Conservation (phyloP, 257 asterid genomes). For the Osmanthus fragrans region DNA sequence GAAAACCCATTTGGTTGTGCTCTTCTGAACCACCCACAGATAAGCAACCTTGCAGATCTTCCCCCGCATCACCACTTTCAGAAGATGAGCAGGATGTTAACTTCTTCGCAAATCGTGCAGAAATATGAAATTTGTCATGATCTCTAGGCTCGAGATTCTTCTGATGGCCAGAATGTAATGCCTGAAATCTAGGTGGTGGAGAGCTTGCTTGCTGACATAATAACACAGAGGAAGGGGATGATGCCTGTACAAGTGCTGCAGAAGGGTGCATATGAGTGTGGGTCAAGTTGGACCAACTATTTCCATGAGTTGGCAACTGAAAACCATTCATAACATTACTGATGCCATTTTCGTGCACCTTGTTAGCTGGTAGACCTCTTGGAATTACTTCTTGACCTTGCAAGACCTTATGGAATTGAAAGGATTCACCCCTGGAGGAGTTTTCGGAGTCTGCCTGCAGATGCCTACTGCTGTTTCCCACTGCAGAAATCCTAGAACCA, state of each 20-base stretch:
- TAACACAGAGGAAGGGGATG: slow-evolving; percentile 58
- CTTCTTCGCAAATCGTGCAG: slow-evolving; percentile 34
- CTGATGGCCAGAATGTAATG: slow-evolving; percentile 27
- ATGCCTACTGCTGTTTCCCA: slow-evolving; percentile 33
- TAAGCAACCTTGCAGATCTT: slow-evolving; percentile 23
- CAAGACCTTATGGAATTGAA: slow-evolving; percentile 85
- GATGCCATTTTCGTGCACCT: slow-evolving; percentile 32
- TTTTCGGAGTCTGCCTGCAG: slow-evolving; percentile 36
- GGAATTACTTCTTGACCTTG: slow-evolving; percentile 94
- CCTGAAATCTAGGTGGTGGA: slow-evolving; percentile 37
- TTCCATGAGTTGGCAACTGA: slow-evolving; percentile 44
- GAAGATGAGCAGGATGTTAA: slow-evolving; percentile 25
- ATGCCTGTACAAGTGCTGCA: slow-evolving; percentile 30
- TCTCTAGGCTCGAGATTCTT: slow-evolving; percentile 33
- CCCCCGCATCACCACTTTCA: slow-evolving; percentile 26
- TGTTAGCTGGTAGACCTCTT: slow-evolving; percentile 36
- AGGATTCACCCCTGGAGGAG: slow-evolving; percentile 54
- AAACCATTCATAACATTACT: slow-evolving; percentile 34
- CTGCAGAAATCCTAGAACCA: slow-evolving; percentile 35
- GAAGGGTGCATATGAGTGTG: slow-evolving; percentile 35
- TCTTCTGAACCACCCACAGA: slow-evolving; percentile 33
- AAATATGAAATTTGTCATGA: slow-evolving; percentile 30
- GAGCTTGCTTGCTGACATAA: slow-evolving; percentile 48
- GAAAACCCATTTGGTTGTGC: slow-evolving; percentile 19
- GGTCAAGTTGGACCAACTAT: slow-evolving; percentile 47